These are phyloP conservation scores for Chaetomium globosum DNA, from an alignment of 2,329 filamentous ascomycete genomes.

Conservation along the genomic window DNA sequence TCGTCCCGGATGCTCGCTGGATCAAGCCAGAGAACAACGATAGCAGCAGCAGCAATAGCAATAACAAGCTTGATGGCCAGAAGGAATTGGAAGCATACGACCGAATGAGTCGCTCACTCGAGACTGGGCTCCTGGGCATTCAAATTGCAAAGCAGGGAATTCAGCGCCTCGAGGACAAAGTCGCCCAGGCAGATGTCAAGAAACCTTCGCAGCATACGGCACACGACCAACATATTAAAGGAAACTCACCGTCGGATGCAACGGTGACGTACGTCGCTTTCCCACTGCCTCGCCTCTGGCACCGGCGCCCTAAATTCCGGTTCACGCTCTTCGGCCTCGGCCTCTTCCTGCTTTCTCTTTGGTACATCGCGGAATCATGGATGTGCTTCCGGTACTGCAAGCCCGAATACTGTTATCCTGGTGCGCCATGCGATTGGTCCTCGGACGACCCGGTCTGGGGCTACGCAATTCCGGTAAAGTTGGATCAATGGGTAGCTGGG, in stretches of 20 bases:
- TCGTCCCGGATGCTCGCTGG: conserved; percentile 22
- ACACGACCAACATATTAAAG: conserved; percentile 4
- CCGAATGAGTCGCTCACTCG: conserved; percentile 57
- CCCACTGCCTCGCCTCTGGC: conserved; percentile 53
- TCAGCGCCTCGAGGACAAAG: conserved; percentile 57
- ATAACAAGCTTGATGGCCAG: conserved; percentile 38
- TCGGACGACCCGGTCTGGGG: conserved; percentile 63
- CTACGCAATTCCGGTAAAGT: conserved; percentile 61
- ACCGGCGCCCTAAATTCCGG: conserved; percentile 48
- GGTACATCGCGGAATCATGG: conserved; percentile 57
- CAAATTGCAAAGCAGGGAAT: conserved; percentile 61
- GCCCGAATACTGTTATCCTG: conserved; percentile 52
- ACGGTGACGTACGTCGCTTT: conserved; percentile 47
- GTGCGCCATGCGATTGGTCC: conserved; percentile 56
- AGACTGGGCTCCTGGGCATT: conserved; percentile 55
- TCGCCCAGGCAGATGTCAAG: conserved; percentile 47
- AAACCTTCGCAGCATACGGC: conserved; percentile 6
- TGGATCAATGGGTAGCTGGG: conserved; percentile 63
- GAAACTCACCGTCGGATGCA: conserved; percentile 1
- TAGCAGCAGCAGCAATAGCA: background rate
- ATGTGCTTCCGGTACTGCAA: conserved; percentile 60
- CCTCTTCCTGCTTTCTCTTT: conserved; percentile 50
- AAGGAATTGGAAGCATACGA: conserved; percentile 51
- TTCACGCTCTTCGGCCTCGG: conserved; percentile 54
- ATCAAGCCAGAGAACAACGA: conserved; percentile 28